phyloP scores from a whole-genome alignment of 179 eudicot species.

The Beta lomatogona region DNA sequence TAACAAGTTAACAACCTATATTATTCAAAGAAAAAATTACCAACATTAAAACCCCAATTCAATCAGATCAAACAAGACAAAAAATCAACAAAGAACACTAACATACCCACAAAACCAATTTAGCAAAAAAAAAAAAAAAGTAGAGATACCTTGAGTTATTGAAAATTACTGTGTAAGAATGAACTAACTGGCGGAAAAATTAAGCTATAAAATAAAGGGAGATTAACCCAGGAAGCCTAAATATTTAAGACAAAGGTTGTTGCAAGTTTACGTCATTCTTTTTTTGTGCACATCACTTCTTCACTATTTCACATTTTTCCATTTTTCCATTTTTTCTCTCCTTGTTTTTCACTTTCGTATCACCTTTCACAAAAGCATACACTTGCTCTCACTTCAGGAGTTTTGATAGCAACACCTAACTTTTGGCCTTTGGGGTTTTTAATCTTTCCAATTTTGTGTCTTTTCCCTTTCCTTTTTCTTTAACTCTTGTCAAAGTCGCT shows the following conservation, averaged over 20 bases:
- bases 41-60: not conserved
- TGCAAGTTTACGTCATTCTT: slow-evolving; percentile 12
- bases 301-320: not conserved
- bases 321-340: not conserved
- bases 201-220: not conserved
- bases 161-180: not conserved
- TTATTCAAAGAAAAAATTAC: not conserved
- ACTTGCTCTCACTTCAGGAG: not conserved
- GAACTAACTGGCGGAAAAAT: not conserved
- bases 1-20: not conserved
- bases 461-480: too few species aligned
- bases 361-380: not conserved
- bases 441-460: not conserved
- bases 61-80: slow-evolving; percentile 15
- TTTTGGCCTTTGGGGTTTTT: not conserved
- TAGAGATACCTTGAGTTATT: not conserved
- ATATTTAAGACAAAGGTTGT: slow-evolving; percentile 2
- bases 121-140: slow-evolving; percentile 1
- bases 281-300: slow-evolving; percentile 1
- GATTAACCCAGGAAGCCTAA: not conserved
- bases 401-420: not conserved
- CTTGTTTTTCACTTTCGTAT: not conserved
- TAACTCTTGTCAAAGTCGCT: too few species aligned
- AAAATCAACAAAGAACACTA: not conserved
- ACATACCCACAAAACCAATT: not conserved